Base-by-base conservation (phyloP, 2,329 filamentous ascomycete species). In the Nothomitra cinnamomea region DNA sequence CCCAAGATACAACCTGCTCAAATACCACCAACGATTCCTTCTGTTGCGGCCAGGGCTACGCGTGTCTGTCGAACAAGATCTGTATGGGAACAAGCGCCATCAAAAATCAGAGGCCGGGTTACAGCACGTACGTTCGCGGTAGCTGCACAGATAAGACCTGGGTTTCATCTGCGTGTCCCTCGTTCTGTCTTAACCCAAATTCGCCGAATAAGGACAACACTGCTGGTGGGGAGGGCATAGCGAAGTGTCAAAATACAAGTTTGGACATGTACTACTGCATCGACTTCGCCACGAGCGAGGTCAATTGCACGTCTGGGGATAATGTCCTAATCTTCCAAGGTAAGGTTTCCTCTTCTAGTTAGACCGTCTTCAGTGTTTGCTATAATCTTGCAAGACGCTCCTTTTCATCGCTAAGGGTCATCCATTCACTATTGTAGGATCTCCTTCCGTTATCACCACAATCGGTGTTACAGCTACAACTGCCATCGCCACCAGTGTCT, bases 21-120 rank as follows among this genome's bases (percentile, higher is more conserved):
- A 57, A 61, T 47, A 58, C 56, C 38, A 61, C 58, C 1, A 52
- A 53, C 1, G 57, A 65, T 25, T 63, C 66, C 0, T 56, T 60
- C 0, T 69, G 66, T 57, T 69, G 66, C 54, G 64, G 64, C 1
- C 60, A 62, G n/a, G 65, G 64, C 6, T 67, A 64, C 47, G 66
- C 65, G 1, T 69, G 67, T 54, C 57, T 67, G 2, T 63, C 60
- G 28, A 67, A 66, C 55, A 59, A 59, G 24, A 57, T 69, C 3
- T 69, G 67, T 56, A 32, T 32, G 63, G 57, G 0, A 51, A 59
- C 4, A 58, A 61, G 52, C 10, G 28, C 28, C 28, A 10, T 32
- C 28, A 4, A 5, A 10, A 32, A 32, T 32, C 28, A 5, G 28
- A 32, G 10, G 10, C 4, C 5, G 5, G 59, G 59, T 3, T 58